Conservation (phyloP, 1,139 yeast genomes). For the Geotrichum bryndzae region DNA sequence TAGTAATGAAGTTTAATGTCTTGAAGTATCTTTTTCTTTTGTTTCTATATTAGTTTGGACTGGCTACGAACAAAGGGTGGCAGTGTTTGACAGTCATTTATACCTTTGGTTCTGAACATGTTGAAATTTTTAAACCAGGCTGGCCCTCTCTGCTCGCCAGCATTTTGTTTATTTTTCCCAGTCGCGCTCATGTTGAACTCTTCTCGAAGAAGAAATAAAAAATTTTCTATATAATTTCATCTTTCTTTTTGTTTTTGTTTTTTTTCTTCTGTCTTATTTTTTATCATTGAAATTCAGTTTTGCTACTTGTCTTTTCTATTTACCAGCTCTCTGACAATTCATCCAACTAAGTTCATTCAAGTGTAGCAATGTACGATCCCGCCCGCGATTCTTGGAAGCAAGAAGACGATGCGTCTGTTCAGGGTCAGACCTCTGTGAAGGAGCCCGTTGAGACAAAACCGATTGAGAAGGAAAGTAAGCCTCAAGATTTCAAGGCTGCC, state of each 20-base stretch:
- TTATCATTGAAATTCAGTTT: background rate
- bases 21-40: background rate
- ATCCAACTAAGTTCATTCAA: background rate
- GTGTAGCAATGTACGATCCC: constrained; percentile 31
- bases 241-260: background rate
- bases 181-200: background rate
- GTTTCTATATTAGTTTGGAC: background rate
- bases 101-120: background rate
- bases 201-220: background rate
- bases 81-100: background rate
- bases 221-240: background rate
- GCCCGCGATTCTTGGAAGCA: constrained; percentile 32
- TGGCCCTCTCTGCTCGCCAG: background rate
- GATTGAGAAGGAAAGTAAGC: background rate
- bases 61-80: background rate
- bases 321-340: background rate
- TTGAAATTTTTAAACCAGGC: background rate
- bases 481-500: background rate
- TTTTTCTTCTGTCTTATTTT: background rate
- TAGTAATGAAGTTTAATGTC: background rate
- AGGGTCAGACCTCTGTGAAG: background rate
- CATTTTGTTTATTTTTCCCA: background rate
- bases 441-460: background rate
- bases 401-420: constrained; percentile 18
- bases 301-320: background rate